Percentiles rank a stretch among this genome's conserved stretches.
Conservation (phyloP, 2,329 filamentous ascomycete species). For the Dactylellina cionopaga region DNA sequence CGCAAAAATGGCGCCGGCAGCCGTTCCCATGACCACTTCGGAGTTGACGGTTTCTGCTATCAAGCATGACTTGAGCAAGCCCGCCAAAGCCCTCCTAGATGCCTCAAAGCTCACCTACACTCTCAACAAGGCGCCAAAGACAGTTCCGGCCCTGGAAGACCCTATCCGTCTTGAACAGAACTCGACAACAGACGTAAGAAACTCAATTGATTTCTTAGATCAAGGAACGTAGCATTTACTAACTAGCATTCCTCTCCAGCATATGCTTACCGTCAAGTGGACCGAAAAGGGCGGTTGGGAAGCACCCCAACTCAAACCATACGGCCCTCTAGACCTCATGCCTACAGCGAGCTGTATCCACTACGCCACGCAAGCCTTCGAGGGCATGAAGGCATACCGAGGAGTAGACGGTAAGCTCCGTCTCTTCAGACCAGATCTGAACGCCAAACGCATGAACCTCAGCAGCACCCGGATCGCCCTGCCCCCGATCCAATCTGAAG, state of each 20-base stretch:
- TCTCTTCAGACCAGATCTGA: slow-evolving; percentile 79
- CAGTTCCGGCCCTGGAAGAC: slow-evolving; percentile 66
- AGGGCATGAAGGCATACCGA: slow-evolving; percentile 80
- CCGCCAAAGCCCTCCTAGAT: slow-evolving; percentile 58
- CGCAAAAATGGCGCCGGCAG: slow-evolving; percentile 46
- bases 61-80: slow-evolving; percentile 21
- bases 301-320: slow-evolving; percentile 77
- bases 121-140: slow-evolving; percentile 65
- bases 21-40: slow-evolving; percentile 39
- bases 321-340: slow-evolving; percentile 79
- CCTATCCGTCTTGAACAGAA: slow-evolving; percentile 56
- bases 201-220: neutral
- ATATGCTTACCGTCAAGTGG: slow-evolving; percentile 85
- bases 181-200: slow-evolving; percentile 43
- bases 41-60: slow-evolving; percentile 34
- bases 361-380: slow-evolving; percentile 92
- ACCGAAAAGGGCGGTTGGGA: slow-evolving; percentile 74
- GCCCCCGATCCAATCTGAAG: slow-evolving; percentile 75
- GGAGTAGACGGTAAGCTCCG: slow-evolving; percentile 76
- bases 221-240: neutral
- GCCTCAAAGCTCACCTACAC: slow-evolving; percentile 71
- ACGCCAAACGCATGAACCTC: slow-evolving; percentile 72
- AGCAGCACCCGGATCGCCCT: slow-evolving; percentile 75
- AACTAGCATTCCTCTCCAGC: slow-evolving; percentile 68
- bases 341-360: slow-evolving; percentile 84